Percentiles rank a stretch among this genome's conserved stretches.
Conservation (phyloP, 768 basidiomycete genomes). For the Rhodotorula graminis region DNA sequence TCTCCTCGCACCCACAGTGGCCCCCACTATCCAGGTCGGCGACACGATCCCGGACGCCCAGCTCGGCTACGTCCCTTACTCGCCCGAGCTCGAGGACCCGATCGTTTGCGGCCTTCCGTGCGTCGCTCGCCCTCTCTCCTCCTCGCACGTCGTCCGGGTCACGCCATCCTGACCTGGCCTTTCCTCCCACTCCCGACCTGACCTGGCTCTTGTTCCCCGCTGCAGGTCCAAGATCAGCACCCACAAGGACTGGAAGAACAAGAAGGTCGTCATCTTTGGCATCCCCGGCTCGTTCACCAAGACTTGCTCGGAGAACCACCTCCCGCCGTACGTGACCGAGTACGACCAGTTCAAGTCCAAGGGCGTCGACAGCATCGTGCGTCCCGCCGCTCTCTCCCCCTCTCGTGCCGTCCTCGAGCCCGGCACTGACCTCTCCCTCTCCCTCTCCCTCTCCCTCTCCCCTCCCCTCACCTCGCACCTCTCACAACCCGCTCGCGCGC, state of each 20-base stretch:
- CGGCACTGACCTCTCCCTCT: background rate
- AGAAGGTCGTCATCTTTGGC: constrained; percentile 58
- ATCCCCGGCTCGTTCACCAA: constrained; percentile 59
- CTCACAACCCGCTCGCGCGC: no score
- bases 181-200: no score
- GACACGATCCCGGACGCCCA: constrained; percentile 51
- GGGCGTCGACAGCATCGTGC: constrained; percentile 43
- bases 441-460: background rate
- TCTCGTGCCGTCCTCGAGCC: background rate
- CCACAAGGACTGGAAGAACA: constrained; percentile 60
- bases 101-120: constrained; percentile 25
- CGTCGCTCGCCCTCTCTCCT: background rate
- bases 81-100: constrained; percentile 60
- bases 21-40: constrained; percentile 52
- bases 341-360: constrained; percentile 49
- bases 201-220: background rate
- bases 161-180: background rate
- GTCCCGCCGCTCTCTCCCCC: background rate
- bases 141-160: background rate
- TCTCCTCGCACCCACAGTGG: background rate
- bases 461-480: background rate
- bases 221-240: constrained; percentile 49
- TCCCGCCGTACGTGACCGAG: constrained; percentile 46
- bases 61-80: constrained; percentile 53
- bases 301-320: constrained; percentile 47